Evolutionary conservation across 768 basidiomycete species (phyloP), one percentile per base, ranked within the genome.

Genomic region (Amanita subjunquillea): DNA sequence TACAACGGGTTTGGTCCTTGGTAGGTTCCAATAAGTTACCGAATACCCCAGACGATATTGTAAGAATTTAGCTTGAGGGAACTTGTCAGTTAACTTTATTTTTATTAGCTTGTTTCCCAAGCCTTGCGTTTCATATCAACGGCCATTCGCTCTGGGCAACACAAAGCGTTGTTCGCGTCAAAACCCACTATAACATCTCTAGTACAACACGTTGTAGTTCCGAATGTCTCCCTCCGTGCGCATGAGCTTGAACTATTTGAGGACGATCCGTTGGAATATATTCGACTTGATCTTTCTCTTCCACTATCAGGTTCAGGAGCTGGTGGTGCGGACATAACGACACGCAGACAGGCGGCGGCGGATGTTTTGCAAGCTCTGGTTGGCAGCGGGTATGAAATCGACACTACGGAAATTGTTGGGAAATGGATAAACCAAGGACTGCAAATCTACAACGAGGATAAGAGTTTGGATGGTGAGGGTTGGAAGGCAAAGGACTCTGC

Each of bases 401-500:
- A 91, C 58, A 79, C 92, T n/a, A 98, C 95, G 0, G 79, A 83
- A 55, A 85, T 95, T 55, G 86, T 92, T 29, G 82, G 85, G 44
- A 67, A 75, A n/a, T 96, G 91, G 83, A 90, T 99, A 55, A 73
- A 71, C 25, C 75, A 75, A 6, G 90, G 88, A 29, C 69, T 98
- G 10, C 69, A 72, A 44, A 73, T 84, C 57, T 95, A 95, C 60
- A 65, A 73, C 7, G 71, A 74, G 9, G 81, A 88, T 62, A 73
- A 72, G 48, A 66, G 65, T 15, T 69, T 72, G 32, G 82, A 80
- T 54, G 50, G 50, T n/a, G 51, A 53, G 32, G 43, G 51, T 32
- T 99, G 93, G 93, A 88, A 87, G 65, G 77, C 84, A 30, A 99
- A 99, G 66, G 92, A 97, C 66, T 87, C 85, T 25, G 94, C 95